Conservation (phyloP, 805 yeast species). For the Metschnikowia amazonensis region DNA sequence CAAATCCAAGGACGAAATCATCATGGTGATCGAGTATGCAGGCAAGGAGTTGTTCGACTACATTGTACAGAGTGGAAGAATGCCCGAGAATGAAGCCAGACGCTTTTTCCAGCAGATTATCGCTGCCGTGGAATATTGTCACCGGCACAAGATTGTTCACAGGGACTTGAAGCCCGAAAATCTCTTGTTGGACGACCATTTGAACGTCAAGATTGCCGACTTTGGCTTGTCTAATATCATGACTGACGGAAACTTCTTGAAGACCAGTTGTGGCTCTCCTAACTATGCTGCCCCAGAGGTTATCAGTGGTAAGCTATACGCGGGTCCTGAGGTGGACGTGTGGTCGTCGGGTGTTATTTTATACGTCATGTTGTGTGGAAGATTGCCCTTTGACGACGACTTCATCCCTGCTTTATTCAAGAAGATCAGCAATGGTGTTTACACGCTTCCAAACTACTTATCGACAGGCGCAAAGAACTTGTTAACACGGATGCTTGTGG, state of each 20-base stretch:
- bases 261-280: slow-evolving; percentile 95
- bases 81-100: slow-evolving; percentile 89
- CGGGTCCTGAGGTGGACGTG: slow-evolving; percentile 97
- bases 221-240: slow-evolving; percentile 91
- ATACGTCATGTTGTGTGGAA: slow-evolving; percentile 93
- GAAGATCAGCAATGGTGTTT: slow-evolving; percentile 89
- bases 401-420: slow-evolving; percentile 91
- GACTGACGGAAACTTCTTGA: slow-evolving; percentile 96
- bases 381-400: slow-evolving; percentile 95
- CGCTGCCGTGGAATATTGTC: slow-evolving; percentile 95
- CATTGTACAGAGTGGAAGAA: slow-evolving; percentile 88
- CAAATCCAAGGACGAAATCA: slow-evolving; percentile 90
- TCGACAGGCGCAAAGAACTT: slow-evolving; percentile 81
- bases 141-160: slow-evolving; percentile 92
- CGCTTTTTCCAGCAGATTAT: slow-evolving; percentile 94
- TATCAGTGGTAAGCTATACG: slow-evolving; percentile 88
- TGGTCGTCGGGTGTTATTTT: slow-evolving; percentile 97
- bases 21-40: slow-evolving; percentile 96
- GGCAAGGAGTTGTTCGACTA: slow-evolving; percentile 96
- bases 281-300: slow-evolving; percentile 98
- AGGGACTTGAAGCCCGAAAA: slow-evolving; percentile 96
- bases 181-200: slow-evolving; percentile 77
- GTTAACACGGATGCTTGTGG: slow-evolving; percentile 87
- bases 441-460: slow-evolving; percentile 81
- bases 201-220: slow-evolving; percentile 94